Evolutionary conservation across 805 yeast genomes (phyloP).

Genomic region (Lachancea nothofagi): DNA sequence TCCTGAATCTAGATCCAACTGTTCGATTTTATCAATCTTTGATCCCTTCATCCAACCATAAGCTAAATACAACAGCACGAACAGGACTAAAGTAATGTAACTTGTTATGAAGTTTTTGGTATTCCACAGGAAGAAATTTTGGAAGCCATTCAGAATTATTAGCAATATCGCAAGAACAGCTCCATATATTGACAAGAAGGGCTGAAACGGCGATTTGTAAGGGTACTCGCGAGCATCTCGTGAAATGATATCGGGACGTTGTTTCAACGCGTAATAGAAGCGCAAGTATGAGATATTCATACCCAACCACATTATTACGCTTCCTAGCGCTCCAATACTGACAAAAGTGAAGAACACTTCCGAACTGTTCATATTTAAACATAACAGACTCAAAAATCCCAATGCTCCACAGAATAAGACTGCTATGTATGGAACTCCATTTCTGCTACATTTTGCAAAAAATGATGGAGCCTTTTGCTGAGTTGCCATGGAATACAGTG

Average conservation of each 20-base stretch:
- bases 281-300: constrained; percentile 59
- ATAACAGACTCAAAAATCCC: constrained; percentile 52
- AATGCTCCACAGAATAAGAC: constrained; percentile 57
- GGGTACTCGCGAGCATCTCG: constrained; percentile 60
- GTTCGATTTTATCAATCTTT: constrained; percentile 56
- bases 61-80: constrained; percentile 43
- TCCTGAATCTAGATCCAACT: constrained; percentile 73
- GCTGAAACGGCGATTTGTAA: constrained; percentile 61
- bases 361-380: constrained; percentile 53
- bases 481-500: constrained; percentile 48
- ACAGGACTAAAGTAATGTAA: constrained; percentile 50
- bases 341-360: constrained; percentile 57
- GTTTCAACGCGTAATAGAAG: constrained; percentile 53
- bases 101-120: constrained; percentile 53
- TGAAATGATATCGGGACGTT: constrained; percentile 55
- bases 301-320: constrained; percentile 69
- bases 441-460: constrained; percentile 51
- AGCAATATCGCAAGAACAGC: constrained; percentile 44
- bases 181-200: constrained; percentile 57
- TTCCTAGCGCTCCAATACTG: constrained; percentile 62
- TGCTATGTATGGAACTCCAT: constrained; percentile 68
- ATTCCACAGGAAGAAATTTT: constrained; percentile 56
- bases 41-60: constrained; percentile 55
- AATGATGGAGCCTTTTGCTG: constrained; percentile 54
- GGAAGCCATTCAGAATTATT: constrained; percentile 51